A percentile compares a stretch with the other conserved stretches of the same genome.
These are phyloP conservation scores for Periconia macrospinosa DNA, from an alignment of 2,329 filamentous ascomycete genomes.

Conservation along the genomic window DNA sequence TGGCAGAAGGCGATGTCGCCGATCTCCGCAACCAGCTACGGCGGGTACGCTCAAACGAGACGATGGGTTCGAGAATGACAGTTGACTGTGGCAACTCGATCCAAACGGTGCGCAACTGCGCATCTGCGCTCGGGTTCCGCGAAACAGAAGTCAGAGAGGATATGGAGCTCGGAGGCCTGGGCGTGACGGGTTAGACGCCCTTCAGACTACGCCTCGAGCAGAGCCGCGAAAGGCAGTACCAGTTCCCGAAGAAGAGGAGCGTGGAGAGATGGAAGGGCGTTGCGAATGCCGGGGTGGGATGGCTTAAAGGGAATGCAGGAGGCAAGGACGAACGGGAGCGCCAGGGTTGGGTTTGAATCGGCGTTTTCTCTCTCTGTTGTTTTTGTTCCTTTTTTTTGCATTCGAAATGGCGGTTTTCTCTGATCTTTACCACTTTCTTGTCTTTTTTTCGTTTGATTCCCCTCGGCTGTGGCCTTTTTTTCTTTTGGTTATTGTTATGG, in stretches of 20 bases:
- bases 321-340: slow-evolving; percentile 26
- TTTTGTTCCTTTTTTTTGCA: not conserved
- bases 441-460: too few species aligned
- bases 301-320: slow-evolving; percentile 34
- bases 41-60: slow-evolving; percentile 36
- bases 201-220: slow-evolving; percentile 37
- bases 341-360: slow-evolving; percentile 28
- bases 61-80: slow-evolving; percentile 22
- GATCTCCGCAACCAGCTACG: slow-evolving; percentile 33
- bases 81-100: slow-evolving; percentile 25
- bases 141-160: slow-evolving; percentile 43
- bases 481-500: too few species aligned
- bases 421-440: too few species aligned
- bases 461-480: too few species aligned
- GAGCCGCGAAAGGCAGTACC: slow-evolving; percentile 34
- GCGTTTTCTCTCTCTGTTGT: not conserved
- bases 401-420: too few species aligned
- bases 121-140: slow-evolving; percentile 37
- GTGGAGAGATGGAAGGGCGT: slow-evolving; percentile 39
- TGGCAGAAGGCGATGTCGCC: slow-evolving; percentile 31
- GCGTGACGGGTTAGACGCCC: slow-evolving; percentile 22
- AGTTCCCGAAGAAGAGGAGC: slow-evolving; percentile 37
- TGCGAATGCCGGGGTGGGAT: slow-evolving; percentile 36
- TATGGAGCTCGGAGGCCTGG: slow-evolving; percentile 34
- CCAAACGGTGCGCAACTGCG: slow-evolving; percentile 22